Evolutionary conservation across 2,329 filamentous ascomycete genomes (phyloP).

Genomic region (Colletotrichum caudatum): DNA sequence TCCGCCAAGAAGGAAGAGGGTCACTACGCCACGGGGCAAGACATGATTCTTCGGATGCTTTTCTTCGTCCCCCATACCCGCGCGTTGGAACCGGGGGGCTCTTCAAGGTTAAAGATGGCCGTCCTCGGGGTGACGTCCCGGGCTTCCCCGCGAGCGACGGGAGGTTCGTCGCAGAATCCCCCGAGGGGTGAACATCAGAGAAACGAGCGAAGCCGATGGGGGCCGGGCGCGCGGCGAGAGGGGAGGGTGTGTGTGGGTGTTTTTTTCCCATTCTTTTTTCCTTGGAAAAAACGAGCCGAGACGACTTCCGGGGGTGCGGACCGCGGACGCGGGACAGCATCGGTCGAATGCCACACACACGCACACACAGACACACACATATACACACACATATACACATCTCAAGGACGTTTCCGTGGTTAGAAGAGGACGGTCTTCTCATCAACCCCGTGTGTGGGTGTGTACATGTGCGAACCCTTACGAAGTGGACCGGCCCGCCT

Average conservation of each 20-base stretch:
- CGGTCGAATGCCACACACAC: background rate
- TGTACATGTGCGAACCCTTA: no score
- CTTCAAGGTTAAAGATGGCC: constrained; percentile 32
- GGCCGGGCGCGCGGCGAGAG: no score
- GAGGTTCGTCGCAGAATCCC: constrained; percentile 1
- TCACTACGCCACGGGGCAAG: constrained; percentile 28
- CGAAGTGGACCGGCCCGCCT: background rate
- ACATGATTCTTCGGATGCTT: constrained; percentile 6
- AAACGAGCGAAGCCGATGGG: background rate
- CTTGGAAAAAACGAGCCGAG: background rate
- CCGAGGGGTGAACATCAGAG: background rate
- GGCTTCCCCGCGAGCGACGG: background rate
- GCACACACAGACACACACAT: no score
- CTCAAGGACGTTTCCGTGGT: background rate
- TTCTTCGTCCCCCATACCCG: background rate
- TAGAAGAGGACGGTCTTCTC: background rate
- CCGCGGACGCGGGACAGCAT: background rate
- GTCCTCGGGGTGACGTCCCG: constrained; percentile 9
- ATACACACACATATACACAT: no score
- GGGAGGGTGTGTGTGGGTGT: no score
- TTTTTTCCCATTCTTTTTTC: background rate
- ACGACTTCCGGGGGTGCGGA: background rate
- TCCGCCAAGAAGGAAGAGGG: constrained; percentile 17
- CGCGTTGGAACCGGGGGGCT: constrained; percentile 11
- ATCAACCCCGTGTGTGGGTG: background rate